These are phyloP conservation scores for Aureobasidium leucospermi DNA, from an alignment of 2,329 filamentous ascomycete genomes.

Conservation along the genomic window DNA sequence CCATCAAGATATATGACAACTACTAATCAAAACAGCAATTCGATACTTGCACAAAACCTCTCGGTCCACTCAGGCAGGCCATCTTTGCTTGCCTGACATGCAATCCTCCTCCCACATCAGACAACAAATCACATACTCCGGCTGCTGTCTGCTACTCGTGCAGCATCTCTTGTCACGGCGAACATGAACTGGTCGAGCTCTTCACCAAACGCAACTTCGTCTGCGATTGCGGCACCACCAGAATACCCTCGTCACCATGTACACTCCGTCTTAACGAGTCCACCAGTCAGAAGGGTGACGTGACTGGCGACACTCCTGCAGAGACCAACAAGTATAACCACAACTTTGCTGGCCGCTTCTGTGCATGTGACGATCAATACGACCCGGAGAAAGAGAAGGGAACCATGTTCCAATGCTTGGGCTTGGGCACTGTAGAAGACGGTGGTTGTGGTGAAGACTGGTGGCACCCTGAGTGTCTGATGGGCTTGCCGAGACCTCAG, in stretches of 20 bases:
- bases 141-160: constrained; percentile 95
- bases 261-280: constrained; percentile 62
- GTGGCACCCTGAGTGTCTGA: constrained; percentile 91
- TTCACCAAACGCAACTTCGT: constrained; percentile 94
- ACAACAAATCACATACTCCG: constrained; percentile 56
- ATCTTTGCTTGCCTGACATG: constrained; percentile 93
- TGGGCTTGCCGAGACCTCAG: constrained; percentile 67
- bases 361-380: constrained; percentile 81
- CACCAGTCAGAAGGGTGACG: constrained; percentile 68
- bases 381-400: constrained; percentile 84
- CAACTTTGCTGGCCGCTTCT: constrained; percentile 90
- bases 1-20: background rate
- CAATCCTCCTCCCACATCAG: constrained; percentile 65
- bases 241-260: constrained; percentile 63
- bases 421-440: constrained; percentile 68
- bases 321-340: constrained; percentile 84
- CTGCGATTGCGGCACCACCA: constrained; percentile 89
- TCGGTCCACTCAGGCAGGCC: constrained; percentile 78
- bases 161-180: constrained; percentile 92
- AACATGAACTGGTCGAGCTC: constrained; percentile 89
- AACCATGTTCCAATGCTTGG: constrained; percentile 96
- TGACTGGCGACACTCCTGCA: constrained; percentile 67
- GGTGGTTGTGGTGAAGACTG: constrained; percentile 95
- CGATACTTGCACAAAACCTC: constrained; percentile 82
- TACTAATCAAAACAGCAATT: constrained; percentile 59